These are phyloP conservation scores for Aspergillus sclerotialis DNA, from an alignment of 2,329 filamentous ascomycete species.

Conservation along the genomic window DNA sequence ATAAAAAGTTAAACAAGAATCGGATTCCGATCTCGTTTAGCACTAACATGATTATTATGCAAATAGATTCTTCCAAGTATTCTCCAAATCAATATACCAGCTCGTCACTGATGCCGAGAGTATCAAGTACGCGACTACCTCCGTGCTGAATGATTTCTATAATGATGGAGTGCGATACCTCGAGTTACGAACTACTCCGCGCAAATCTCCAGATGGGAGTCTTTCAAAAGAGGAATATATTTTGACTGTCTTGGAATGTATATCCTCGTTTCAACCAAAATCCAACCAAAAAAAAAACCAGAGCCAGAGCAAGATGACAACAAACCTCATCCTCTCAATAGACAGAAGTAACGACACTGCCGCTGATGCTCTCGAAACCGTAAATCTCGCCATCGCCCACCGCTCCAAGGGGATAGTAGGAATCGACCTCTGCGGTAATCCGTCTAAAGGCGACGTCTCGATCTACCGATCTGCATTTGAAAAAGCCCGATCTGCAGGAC, in stretches of 20 bases:
- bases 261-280: too few species aligned
- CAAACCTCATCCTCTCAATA: constrained; percentile 65
- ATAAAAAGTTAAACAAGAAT: too few species aligned
- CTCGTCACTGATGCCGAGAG: constrained; percentile 59
- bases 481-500: constrained; percentile 46
- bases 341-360: constrained; percentile 58
- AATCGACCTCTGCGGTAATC: constrained; percentile 74
- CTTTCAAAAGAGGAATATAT: constrained; percentile 61
- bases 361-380: constrained; percentile 54
- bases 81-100: constrained; percentile 71
- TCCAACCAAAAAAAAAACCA: constrained; percentile 47
- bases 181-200: constrained; percentile 73
- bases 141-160: constrained; percentile 61
- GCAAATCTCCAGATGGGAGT: constrained; percentile 48
- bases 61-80: constrained; percentile 72
- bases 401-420: constrained; percentile 56
- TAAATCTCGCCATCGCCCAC: constrained; percentile 56
- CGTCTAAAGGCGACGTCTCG: constrained; percentile 54
- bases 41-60: too few species aligned
- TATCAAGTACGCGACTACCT: constrained; percentile 55
- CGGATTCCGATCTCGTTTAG: too few species aligned
- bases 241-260: constrained; percentile 54
- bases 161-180: constrained; percentile 68
- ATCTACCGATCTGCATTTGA: constrained; percentile 55
- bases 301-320: constrained; percentile 43